Base-by-base conservation (phyloP, 805 yeast species). In the Saccharomycopsis capsularis region DNA sequence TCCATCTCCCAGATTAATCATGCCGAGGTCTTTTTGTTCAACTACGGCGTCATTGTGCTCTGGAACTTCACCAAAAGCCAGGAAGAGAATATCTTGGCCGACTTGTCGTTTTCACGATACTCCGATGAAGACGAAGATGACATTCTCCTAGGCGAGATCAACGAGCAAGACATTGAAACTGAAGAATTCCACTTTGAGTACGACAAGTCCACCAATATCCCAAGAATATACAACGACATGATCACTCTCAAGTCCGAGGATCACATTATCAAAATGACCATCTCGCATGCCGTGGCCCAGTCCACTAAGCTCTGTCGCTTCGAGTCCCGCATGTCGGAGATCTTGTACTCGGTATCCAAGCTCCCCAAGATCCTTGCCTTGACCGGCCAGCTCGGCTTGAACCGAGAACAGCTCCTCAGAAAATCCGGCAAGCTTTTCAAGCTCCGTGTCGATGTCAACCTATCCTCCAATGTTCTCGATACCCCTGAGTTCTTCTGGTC, bases 401-500 rank as follows among this genome's bases (percentile, higher is more conserved):
- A 82, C 47, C 72, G 98, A 41, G 85, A 86, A 56, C 95, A 91
- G 59, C 71, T 93, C 22, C 63, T 91, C 54, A 87, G 83, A 60
- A 88, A 91, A 60, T 85, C 95, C 1, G 99, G 99, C 5, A 81
- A 84, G 61, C 68, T 93, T 42, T 91, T 91, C 71, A 90, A 89
- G 59, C 65, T 93, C 25, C 72, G 98, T 44, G 96, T 90, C 13
- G 98, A 93, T 64, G 97, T 93, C 3, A 93, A 93, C 62, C 68
- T 93, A 44, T 82, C 91, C 3, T 86, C 96, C 9, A 86, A 86
- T 55, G 89, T 93, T 21, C 70, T 93, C 47, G 99, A 93, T 60
- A 89, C 96, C 0, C 99, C 99, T 0, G 96, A 88, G 54, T 89
- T 87, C 60, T 93, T 93, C 64, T 93, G 99, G 99, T 85, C 90